Evolutionary conservation across 2,329 filamentous ascomycete species (phyloP).

Genomic region (Paecilomyces niveus): DNA sequence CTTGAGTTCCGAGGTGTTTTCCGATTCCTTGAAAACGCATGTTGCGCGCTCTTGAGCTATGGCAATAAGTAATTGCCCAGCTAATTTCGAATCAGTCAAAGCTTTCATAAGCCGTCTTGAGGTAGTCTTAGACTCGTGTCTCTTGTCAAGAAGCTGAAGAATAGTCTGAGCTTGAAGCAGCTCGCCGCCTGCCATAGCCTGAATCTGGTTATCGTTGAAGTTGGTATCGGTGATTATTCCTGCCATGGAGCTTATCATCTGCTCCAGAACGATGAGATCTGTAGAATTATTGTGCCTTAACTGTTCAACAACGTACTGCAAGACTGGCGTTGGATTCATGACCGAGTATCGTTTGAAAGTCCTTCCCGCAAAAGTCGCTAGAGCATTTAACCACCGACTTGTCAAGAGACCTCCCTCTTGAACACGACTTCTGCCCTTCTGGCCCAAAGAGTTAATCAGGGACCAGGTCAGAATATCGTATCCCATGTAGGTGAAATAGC

Average conservation of each 20-base stretch:
- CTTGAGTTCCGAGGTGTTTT: conserved; percentile 69
- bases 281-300: conserved; percentile 76
- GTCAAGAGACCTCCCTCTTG: conserved; percentile 66
- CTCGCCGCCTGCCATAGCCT: conserved; percentile 82
- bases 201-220: conserved; percentile 80
- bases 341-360: conserved; percentile 80
- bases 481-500: conserved; percentile 86
- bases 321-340: conserved; percentile 74
- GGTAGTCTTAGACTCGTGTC: conserved; percentile 66
- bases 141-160: conserved; percentile 70
- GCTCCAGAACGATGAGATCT: conserved; percentile 83
- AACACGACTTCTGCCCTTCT: conserved; percentile 50
- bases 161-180: conserved; percentile 73
- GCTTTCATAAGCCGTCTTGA: conserved; percentile 74
- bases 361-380: conserved; percentile 85
- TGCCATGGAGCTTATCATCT: conserved; percentile 86
- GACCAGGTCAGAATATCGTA: conserved; percentile 95
- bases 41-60: conserved; percentile 84
- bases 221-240: conserved; percentile 81
- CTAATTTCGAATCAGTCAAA: conserved; percentile 69
- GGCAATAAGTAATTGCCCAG: conserved; percentile 76
- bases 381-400: conserved; percentile 83
- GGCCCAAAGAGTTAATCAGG: conserved; percentile 64
- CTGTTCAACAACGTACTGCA: conserved; percentile 85
- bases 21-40: conserved; percentile 69